Percentiles rank a stretch among this genome's conserved stretches.
These are phyloP conservation scores for Apiotrichum montevideense DNA, from an alignment of 1,284 basidiomycete genomes.

Conservation along the genomic window DNA sequence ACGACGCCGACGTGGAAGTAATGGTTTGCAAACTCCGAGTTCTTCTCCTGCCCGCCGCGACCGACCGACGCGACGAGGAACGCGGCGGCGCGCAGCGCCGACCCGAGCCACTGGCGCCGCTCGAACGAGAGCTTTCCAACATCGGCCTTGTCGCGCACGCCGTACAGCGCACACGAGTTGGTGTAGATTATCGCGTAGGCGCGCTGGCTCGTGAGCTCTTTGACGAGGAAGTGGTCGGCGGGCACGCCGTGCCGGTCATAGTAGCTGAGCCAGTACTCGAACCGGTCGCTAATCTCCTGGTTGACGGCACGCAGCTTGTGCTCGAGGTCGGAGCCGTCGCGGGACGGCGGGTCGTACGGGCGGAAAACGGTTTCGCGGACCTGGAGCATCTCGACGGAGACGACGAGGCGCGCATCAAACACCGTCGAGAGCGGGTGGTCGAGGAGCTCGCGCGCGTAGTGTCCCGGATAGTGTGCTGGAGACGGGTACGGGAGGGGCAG, in stretches of 20 bases:
- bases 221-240: conserved; percentile 15
- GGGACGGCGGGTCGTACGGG: not conserved
- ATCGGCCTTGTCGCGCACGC: conserved; percentile 4
- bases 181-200: conserved; percentile 5
- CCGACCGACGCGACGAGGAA: conserved; percentile 9
- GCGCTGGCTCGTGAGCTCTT: conserved; percentile 11
- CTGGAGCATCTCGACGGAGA: conserved; percentile 20
- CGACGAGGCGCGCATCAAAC: conserved; percentile 23
- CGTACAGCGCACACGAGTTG: conserved; percentile 5
- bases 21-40: conserved; percentile 12
- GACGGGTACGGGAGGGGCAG: conserved; percentile 10
- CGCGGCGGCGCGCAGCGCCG: conserved; percentile 7
- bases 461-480: conserved; percentile 10
- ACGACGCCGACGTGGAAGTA: conserved; percentile 13
- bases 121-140: conserved; percentile 3
- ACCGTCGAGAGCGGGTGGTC: conserved; percentile 21
- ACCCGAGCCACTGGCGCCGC: conserved; percentile 7
- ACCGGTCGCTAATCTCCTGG: not conserved
- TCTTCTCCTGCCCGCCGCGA: conserved; percentile 2
- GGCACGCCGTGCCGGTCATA: conserved; percentile 7
- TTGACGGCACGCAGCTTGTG: conserved; percentile 4
- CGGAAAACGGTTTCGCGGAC: conserved; percentile 1
- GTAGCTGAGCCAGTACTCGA: conserved; percentile 11
- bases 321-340: not conserved
- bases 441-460: conserved; percentile 20